Conservation (phyloP, 306 rosid species). For the Glycine tomentella region DNA sequence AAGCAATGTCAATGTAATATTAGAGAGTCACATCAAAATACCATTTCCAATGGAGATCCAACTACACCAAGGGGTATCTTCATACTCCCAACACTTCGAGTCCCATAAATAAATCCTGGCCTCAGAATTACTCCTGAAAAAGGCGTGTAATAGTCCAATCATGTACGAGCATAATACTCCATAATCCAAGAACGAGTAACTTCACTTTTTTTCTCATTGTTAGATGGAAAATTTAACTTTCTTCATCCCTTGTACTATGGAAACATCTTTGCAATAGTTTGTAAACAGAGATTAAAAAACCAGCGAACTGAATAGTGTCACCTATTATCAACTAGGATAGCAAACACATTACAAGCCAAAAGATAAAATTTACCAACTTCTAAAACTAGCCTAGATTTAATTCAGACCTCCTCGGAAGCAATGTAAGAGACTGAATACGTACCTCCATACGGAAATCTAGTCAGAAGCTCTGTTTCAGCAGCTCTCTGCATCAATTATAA, state of each 20-base stretch:
- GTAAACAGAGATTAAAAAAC: too few species aligned
- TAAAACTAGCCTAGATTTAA: background rate
- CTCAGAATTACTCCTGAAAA: conserved; percentile 90
- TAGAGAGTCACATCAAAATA: conserved; percentile 52
- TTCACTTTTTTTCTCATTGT: background rate
- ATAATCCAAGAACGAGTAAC: conserved; percentile 8
- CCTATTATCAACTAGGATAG: background rate
- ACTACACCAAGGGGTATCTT: conserved; percentile 83
- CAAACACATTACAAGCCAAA: conserved; percentile 2
- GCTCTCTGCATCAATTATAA: conserved; percentile 79
- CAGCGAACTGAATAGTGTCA: too few species aligned
- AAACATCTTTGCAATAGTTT: conserved; percentile 34
- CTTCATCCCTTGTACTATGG: background rate
- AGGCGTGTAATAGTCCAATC: conserved; percentile 36
- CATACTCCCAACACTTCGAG: conserved; percentile 83
- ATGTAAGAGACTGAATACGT: conserved; percentile 44
- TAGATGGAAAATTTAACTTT: background rate
- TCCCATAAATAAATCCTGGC: conserved; percentile 95
- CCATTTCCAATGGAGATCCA: conserved; percentile 93
- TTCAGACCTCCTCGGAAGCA: background rate
- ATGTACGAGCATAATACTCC: background rate
- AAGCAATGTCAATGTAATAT: background rate
- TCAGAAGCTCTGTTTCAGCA: conserved; percentile 82
- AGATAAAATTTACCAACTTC: background rate
- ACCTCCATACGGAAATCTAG: conserved; percentile 88